phyloP scores from a whole-genome alignment of 768 basidiomycete species.

The Suillus brevipes region DNA sequence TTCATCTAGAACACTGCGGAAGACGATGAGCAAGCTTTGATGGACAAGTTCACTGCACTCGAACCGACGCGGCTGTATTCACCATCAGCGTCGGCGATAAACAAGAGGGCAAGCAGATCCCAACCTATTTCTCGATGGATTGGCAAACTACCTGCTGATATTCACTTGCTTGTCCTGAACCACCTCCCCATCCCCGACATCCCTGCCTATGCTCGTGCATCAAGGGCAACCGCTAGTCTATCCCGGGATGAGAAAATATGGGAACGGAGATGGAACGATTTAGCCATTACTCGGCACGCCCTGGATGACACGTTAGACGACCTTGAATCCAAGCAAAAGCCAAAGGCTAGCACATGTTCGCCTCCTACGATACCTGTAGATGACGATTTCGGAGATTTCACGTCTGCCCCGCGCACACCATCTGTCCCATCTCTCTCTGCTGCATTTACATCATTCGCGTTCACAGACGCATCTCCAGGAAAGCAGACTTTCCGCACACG shows the following conservation, averaged over 20 bases:
- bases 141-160: conserved; percentile 76
- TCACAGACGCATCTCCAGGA: conserved; percentile 19
- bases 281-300: conserved; percentile 49
- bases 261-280: conserved; percentile 68
- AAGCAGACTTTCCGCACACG: conserved; percentile 46
- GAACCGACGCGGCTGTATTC: conserved; percentile 68
- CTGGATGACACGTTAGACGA: conserved; percentile 55
- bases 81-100: conserved; percentile 24
- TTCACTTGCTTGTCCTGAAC: conserved; percentile 73
- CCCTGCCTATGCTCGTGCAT: conserved; percentile 69
- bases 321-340: conserved; percentile 46
- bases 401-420: conserved; percentile 40
- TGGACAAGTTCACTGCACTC: conserved; percentile 88
- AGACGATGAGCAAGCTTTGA: conserved; percentile 28
- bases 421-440: conserved; percentile 13
- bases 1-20: neutral
- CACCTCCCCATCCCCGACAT: conserved; percentile 81
- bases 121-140: conserved; percentile 44
- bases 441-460: conserved; percentile 17
- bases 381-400: conserved; percentile 86
- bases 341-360: conserved; percentile 38
- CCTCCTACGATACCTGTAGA: conserved; percentile 61
- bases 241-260: conserved; percentile 76
- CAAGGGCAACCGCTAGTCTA: conserved; percentile 61
- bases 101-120: conserved; percentile 3